Percentiles rank a stretch among this genome's conserved stretches.
These are phyloP conservation scores for Gonium pectorale DNA, from an alignment of 139 green algal species.

Conservation along the genomic window DNA sequence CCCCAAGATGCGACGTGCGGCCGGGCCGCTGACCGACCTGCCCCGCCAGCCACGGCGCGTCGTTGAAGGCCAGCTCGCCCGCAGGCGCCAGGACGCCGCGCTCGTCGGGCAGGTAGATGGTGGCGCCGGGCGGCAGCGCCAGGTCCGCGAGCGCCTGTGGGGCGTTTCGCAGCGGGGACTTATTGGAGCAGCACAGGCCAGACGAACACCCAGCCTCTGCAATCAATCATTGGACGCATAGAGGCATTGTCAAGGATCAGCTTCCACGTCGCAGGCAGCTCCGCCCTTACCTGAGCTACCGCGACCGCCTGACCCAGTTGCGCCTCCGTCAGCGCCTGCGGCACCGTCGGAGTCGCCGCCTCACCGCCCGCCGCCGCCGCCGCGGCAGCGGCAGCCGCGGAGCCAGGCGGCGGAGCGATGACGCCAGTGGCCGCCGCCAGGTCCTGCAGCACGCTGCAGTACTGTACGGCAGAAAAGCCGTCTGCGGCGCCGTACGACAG, in stretches of 20 bases:
- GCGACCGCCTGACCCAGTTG: slow-evolving; percentile 32
- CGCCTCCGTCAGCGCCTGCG: background rate
- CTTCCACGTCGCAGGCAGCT: too few species aligned
- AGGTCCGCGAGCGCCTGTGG: slow-evolving; percentile 59
- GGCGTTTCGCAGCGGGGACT: too few species aligned
- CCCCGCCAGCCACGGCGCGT: slow-evolving; percentile 79
- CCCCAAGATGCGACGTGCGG: too few species aligned
- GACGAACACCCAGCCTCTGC: too few species aligned
- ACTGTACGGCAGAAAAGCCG: slow-evolving; percentile 72
- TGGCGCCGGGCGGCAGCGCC: background rate
- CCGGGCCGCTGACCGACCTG: background rate
- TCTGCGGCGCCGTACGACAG: slow-evolving; percentile 68
- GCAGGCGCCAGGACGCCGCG: slow-evolving; percentile 61
- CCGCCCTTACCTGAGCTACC: slow-evolving; percentile 19
- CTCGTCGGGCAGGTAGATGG: slow-evolving; percentile 71
- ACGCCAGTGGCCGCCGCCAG: slow-evolving; percentile 51
- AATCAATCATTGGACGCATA: too few species aligned
- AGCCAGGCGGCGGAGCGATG: background rate
- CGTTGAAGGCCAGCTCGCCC: slow-evolving; percentile 77
- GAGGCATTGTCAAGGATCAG: too few species aligned
- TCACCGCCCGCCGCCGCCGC: background rate
- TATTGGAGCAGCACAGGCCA: too few species aligned
- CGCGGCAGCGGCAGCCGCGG: background rate
- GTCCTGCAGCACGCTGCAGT: slow-evolving; percentile 63
- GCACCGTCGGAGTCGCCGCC: background rate